Percentiles rank a stretch among this genome's conserved stretches.
These are phyloP conservation scores for Ogataea henricii DNA, from an alignment of 805 yeast species.

Conservation along the genomic window DNA sequence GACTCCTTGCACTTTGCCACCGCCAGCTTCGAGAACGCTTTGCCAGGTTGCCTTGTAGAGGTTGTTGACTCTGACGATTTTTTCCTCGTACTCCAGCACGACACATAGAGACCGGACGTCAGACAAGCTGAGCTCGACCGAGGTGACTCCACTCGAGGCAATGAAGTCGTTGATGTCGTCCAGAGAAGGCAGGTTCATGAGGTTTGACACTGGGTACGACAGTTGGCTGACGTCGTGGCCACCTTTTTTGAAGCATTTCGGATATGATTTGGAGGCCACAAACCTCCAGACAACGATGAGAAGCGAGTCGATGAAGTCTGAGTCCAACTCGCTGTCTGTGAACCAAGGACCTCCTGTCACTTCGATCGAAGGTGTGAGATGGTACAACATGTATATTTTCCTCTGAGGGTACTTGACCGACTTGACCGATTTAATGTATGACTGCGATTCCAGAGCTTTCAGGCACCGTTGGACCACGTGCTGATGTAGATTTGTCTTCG, in stretches of 20 bases:
- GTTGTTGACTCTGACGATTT: conserved; percentile 65
- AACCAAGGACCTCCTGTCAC: conserved; percentile 99
- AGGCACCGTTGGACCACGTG: conserved; percentile 85
- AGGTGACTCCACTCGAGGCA: conserved; percentile 67
- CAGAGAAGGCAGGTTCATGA: conserved; percentile 63
- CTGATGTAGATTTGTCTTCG: conserved; percentile 85
- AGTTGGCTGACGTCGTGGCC: conserved; percentile 29
- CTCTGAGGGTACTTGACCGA: conserved; percentile 90
- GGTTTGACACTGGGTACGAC: conserved; percentile 29
- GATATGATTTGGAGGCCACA: conserved; percentile 74
- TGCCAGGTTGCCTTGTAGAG: conserved; percentile 83
- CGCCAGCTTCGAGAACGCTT: conserved; percentile 72
- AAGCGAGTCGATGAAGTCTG: conserved; percentile 86
- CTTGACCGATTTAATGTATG: conserved; percentile 86
- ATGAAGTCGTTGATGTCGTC: conserved; percentile 78
- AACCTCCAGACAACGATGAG: conserved; percentile 85
- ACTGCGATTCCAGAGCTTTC: conserved; percentile 75
- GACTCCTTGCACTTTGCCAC: conserved; percentile 36
- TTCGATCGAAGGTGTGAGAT: conserved; percentile 90
- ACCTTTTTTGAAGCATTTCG: conserved; percentile 60
- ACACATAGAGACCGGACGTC: conserved; percentile 86
- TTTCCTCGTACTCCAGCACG: conserved; percentile 84
- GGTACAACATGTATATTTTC: conserved; percentile 93
- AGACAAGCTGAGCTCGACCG: conserved; percentile 70
- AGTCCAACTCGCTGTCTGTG: conserved; percentile 91